phyloP scores from a whole-genome alignment of 805 yeast genomes.

The Kodamaea neixiangensis region DNA sequence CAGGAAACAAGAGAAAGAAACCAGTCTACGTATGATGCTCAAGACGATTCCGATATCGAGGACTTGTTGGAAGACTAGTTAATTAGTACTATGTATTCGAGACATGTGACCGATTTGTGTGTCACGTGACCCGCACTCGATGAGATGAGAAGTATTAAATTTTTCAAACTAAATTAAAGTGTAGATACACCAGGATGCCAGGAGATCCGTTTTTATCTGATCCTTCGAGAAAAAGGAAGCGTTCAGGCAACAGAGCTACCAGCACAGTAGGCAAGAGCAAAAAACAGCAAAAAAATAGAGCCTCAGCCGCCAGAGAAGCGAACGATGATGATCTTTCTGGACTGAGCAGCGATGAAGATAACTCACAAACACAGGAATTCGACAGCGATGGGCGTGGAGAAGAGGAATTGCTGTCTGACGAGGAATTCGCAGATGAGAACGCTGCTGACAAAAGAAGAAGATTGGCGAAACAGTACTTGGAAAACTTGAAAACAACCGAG shows the following conservation, averaged over 20 bases:
- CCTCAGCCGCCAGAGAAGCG: conserved; percentile 5
- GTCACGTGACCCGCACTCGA: background rate
- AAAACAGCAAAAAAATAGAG: conserved; percentile 13
- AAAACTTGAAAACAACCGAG: conserved; percentile 61
- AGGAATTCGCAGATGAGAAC: conserved; percentile 70
- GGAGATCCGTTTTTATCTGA: conserved; percentile 65
- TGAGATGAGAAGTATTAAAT: conserved; percentile 1
- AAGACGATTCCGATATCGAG: conserved; percentile 68
- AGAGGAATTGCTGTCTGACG: conserved; percentile 59
- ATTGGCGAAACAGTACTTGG: conserved; percentile 89
- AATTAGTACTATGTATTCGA: no score
- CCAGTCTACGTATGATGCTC: conserved; percentile 48
- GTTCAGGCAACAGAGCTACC: conserved; percentile 28
- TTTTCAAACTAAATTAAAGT: conserved; percentile 3
- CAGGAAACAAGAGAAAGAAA: conserved; percentile 40
- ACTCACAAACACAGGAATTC: conserved; percentile 21
- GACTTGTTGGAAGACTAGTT: conserved; percentile 60
- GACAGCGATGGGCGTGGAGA: conserved; percentile 37
- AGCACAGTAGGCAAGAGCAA: conserved; percentile 19
- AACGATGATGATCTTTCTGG: conserved; percentile 52
- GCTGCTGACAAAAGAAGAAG: conserved; percentile 94
- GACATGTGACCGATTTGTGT: no score
- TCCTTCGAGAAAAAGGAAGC: conserved; percentile 54
- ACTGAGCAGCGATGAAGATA: conserved; percentile 12
- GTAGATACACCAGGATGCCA: conserved; percentile 34